Evolutionary conservation across 2,329 filamentous ascomycete genomes (phyloP).

Genomic region (Diplodia seriata): DNA sequence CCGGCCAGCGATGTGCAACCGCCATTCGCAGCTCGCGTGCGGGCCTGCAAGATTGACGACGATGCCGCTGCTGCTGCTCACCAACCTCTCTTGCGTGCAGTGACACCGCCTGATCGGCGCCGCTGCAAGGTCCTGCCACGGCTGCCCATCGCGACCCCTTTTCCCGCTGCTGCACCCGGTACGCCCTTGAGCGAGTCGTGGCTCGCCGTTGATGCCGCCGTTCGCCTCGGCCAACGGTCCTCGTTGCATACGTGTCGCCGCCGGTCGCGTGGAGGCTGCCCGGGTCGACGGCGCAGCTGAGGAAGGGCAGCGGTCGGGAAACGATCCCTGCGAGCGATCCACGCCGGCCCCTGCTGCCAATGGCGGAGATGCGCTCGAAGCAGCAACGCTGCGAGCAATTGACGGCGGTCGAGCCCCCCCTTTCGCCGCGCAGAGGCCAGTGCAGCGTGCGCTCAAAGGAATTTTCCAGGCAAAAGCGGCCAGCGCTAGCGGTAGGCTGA

Average conservation of each 20-base stretch:
- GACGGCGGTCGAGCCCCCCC: constrained; percentile 18
- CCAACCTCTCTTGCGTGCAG: constrained; percentile 27
- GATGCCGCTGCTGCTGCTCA: constrained; percentile 14
- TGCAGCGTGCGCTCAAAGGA: constrained; percentile 25
- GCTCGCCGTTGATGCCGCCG: constrained; percentile 15
- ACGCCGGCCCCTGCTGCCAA: constrained; percentile 18
- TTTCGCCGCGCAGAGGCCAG: constrained; percentile 1
- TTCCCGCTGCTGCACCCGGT: constrained; percentile 4
- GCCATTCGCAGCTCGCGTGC: constrained; percentile 22
- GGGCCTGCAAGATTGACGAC: constrained; percentile 23
- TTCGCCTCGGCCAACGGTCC: constrained; percentile 28
- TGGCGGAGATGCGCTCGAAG: constrained; percentile 30
- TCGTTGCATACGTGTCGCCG: constrained; percentile 25
- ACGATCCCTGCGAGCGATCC: constrained; percentile 32
- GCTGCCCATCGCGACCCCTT: constrained; percentile 15
- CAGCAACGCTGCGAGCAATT: constrained; percentile 25
- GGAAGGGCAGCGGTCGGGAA: constrained; percentile 17
- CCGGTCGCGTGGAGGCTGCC: constrained; percentile 10
- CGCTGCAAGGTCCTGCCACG: constrained; percentile 26
- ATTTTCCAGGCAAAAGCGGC: constrained; percentile 19
- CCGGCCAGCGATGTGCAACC: constrained; percentile 24
- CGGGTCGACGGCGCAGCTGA: constrained; percentile 25
- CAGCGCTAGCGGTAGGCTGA: constrained; percentile 26
- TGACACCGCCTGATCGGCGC: constrained; percentile 22
- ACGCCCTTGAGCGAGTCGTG: constrained; percentile 12